Evolutionary conservation across 441 rosid species (phyloP).

Genomic region (Syzygium malaccense): DNA sequence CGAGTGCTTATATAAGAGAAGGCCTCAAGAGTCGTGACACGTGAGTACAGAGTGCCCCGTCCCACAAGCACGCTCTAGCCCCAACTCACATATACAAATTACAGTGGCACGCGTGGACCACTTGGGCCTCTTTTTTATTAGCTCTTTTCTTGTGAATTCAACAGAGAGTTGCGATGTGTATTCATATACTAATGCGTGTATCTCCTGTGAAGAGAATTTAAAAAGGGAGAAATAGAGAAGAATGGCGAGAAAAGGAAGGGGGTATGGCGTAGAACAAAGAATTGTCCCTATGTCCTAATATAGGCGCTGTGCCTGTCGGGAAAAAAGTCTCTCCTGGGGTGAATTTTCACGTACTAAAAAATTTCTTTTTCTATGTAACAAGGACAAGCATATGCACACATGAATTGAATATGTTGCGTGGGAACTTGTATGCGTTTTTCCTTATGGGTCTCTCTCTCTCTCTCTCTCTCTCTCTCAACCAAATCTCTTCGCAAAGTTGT

Average conservation of each 20-base stretch:
- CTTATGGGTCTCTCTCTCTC: neutral
- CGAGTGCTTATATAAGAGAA: neutral
- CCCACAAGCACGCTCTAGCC: constrained; percentile 41
- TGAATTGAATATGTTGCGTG: neutral
- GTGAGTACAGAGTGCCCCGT: constrained; percentile 30
- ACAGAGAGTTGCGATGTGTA: neutral
- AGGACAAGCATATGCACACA: neutral
- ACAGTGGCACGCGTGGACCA: constrained; percentile 54
- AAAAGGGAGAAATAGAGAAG: neutral
- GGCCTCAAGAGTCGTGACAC: constrained; percentile 24
- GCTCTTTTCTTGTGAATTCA: neutral
- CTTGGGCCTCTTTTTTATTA: neutral
- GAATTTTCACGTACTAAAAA: neutral
- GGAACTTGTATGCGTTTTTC: neutral
- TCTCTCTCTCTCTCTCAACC: neutral
- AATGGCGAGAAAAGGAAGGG: neutral
- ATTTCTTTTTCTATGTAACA: neutral
- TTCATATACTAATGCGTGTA: neutral
- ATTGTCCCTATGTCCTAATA: neutral
- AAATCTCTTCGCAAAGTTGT: too few relatives aligned
- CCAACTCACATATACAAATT: constrained; percentile 31
- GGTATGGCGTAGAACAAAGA: neutral
- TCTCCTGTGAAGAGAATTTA: neutral
- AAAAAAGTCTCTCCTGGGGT: neutral
- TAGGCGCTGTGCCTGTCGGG: neutral